Percentiles rank a stretch among this genome's conserved stretches.
Conservation (phyloP, 1,139 yeast genomes). For the Neolecta irregularis region DNA sequence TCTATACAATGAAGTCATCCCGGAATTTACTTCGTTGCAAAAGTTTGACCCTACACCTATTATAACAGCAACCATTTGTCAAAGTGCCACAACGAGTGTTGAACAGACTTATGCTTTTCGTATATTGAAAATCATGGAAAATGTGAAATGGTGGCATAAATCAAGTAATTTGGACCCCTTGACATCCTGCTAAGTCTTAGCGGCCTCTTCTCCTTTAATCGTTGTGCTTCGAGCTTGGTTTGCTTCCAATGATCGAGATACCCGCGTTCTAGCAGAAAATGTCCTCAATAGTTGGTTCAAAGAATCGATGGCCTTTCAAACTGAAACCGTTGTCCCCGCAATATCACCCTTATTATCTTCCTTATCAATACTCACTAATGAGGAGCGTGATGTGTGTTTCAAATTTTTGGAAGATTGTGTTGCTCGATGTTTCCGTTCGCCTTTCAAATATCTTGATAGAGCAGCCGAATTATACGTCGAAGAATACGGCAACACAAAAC, state of each 20-base stretch:
- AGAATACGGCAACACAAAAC: no score
- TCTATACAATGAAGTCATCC: no score
- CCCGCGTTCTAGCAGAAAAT: no score
- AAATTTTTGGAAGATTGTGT: constrained; percentile 56
- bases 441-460: constrained; percentile 66
- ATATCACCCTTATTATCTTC: neutral
- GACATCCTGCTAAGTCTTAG: no score
- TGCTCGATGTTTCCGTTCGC: constrained; percentile 52
- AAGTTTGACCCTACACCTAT: neutral
- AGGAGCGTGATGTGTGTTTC: constrained; percentile 30
- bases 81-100: neutral
- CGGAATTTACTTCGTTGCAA: no score
- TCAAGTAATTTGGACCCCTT: no score
- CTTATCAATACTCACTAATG: constrained; percentile 12
- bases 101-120: no score
- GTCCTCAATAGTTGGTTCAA: constrained; percentile 10
- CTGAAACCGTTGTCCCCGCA: neutral
- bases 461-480: neutral
- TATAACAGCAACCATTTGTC: constrained; percentile 2
- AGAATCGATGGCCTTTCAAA: constrained; percentile 3
- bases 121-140: no score
- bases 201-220: no score
- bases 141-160: no score
- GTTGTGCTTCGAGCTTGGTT: no score
- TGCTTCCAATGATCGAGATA: no score